phyloP scores from a whole-genome alignment of 208 protist species.

The Novymonas esmeraldas region DNA sequence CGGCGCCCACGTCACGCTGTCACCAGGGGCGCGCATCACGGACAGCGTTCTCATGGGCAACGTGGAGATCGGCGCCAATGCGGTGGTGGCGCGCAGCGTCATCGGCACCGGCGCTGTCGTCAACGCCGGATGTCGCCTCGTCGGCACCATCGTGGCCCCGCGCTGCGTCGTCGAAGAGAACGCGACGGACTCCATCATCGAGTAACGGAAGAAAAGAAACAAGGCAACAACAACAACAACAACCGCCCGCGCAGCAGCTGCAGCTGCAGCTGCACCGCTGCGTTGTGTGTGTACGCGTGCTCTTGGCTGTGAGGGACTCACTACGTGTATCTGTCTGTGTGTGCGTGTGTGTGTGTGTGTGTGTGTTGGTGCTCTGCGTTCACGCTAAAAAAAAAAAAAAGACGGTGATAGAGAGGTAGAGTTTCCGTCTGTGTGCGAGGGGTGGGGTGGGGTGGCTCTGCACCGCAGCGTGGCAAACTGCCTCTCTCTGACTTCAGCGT shows the following conservation, averaged over 20 bases:
- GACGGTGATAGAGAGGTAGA: background rate
- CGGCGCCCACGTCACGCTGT: slow-evolving; percentile 72
- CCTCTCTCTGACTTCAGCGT: too few relatives aligned
- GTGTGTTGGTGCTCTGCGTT: too few relatives aligned
- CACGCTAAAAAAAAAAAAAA: too few relatives aligned
- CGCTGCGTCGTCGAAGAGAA: slow-evolving; percentile 64
- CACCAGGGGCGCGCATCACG: slow-evolving; percentile 53
- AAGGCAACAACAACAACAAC: background rate
- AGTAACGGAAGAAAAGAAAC: slow-evolving; percentile 8
- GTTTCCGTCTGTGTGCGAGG: background rate
- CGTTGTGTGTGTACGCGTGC: too few relatives aligned
- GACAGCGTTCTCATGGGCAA: slow-evolving; percentile 79
- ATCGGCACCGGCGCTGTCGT: slow-evolving; percentile 68
- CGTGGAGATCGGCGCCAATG: slow-evolving; percentile 64
- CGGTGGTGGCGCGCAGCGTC: slow-evolving; percentile 54
- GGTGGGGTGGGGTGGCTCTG: background rate
- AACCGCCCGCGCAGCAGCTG: too few relatives aligned
- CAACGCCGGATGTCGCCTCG: slow-evolving; percentile 36
- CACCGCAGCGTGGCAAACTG: too few relatives aligned
- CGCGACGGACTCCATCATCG: slow-evolving; percentile 45
- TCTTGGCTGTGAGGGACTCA: background rate
- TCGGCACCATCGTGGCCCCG: slow-evolving; percentile 56
- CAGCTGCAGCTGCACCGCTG: too few relatives aligned
- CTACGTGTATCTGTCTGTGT: background rate
- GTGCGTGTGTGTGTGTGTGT: too few relatives aligned